Evolutionary conservation across 768 basidiomycete genomes (phyloP).

Genomic region (Coprinellus aureogranulatus): DNA sequence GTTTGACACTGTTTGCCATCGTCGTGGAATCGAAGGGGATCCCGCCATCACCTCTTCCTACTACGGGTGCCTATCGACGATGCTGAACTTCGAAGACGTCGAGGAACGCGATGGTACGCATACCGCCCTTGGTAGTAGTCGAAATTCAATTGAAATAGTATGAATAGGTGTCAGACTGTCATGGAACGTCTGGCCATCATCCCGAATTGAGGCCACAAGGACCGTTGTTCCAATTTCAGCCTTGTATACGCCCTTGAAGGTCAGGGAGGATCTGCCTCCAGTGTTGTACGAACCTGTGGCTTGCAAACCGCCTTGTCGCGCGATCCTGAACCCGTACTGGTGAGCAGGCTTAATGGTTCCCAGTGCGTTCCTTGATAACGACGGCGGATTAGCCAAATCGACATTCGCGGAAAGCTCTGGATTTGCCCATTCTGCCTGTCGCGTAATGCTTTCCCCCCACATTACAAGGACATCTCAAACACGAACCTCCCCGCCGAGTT

Average conservation of each 20-base stretch:
- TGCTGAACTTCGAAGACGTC: constrained; percentile 92
- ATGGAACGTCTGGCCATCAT: constrained; percentile 99
- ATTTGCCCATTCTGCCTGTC: constrained; percentile 98
- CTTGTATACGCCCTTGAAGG: constrained; percentile 92
- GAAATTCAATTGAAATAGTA: background rate
- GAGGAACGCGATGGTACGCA: constrained; percentile 90
- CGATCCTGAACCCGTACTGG: constrained; percentile 98
- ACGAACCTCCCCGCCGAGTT: constrained; percentile 96
- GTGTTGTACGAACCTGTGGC: constrained; percentile 98
- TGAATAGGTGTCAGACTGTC: constrained; percentile 83
- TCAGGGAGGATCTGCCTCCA: constrained; percentile 89
- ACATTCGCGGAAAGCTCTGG: constrained; percentile 98
- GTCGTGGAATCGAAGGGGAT: background rate
- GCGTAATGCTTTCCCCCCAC: constrained; percentile 94
- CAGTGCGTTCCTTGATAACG: constrained; percentile 6
- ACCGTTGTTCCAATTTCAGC: constrained; percentile 99
- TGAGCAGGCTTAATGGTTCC: constrained; percentile 34
- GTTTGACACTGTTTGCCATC: background rate
- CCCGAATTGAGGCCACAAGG: constrained; percentile 95
- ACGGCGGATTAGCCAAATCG: constrained; percentile 75
- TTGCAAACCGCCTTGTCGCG: constrained; percentile 96
- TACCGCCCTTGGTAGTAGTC: background rate
- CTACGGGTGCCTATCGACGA: constrained; percentile 34
- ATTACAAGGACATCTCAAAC: constrained; percentile 98
- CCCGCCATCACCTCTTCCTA: constrained; percentile 8